Evolutionary conservation across 129 eudicot genomes (phyloP), one percentile per base, ranked within the genome.

Genomic region (Heracleum sosnowskyi): DNA sequence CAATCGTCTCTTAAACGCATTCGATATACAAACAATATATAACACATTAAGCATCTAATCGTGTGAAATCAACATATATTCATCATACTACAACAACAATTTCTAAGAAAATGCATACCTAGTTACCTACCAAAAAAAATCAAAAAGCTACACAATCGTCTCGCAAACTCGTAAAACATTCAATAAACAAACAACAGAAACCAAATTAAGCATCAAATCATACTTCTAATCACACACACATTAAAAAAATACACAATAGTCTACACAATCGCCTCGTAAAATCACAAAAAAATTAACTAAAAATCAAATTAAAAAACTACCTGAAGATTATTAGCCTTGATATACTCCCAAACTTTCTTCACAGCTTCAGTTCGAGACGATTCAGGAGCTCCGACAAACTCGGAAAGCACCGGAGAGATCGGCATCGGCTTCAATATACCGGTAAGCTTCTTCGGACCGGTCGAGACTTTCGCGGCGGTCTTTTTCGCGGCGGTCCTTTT

Each of bases 311-410:
- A 1, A 73, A 47, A 17, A 36, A n/a, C 28, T 26, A 86, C 89
- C 85, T 83, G 89, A 28, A 86, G 89, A 49, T 83, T 80, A 80
- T 83, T 31, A 51, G 64, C 37, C 70, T 86, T 86, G 40, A 86
- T 79, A 76, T 86, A 36, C 6, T 77, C 85, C 89, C 89, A 86
- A 7, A 86, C 36, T 62, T 80, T 86, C 78, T 86, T 86, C 33
- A 86, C 87, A 20, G 85, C 89, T 4, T 60, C 83, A 69, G 85
- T 41, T 2, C 89, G 82, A 42, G 89, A 83, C 15, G 79, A 75
- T 53, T 83, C 78, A 33, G 79, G 3, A 20, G 84, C 62, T 36
- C 86, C 86, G 49, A 86, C 41, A 37, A 86, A 86, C 49, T 55
- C 69, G 0, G 64, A 47, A 29, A 86, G 89, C 35, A 76, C 77